Percentiles rank a stretch among this genome's conserved stretches.
These are phyloP conservation scores for Hyaloperonospora arabidopsidis DNA, from an alignment of 352 stramenopile species.

Conservation along the genomic window DNA sequence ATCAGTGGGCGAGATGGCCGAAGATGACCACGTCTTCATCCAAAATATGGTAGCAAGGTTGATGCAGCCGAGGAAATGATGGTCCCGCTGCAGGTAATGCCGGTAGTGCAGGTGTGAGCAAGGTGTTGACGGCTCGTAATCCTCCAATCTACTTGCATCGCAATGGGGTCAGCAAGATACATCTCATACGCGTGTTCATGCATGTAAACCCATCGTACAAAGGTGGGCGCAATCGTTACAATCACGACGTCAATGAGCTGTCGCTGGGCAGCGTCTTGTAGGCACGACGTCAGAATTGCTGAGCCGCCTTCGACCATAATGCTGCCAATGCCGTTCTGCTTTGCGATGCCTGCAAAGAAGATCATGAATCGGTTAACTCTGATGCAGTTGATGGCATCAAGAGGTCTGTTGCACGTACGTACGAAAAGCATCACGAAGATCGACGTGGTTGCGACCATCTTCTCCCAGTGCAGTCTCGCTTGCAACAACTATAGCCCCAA, in stretches of 20 bases:
- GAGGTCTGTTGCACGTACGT: background rate
- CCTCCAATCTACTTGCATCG: constrained; percentile 42
- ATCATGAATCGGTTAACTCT: background rate
- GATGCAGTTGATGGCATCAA: too few relatives aligned
- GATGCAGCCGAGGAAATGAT: constrained; percentile 29
- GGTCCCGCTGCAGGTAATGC: background rate
- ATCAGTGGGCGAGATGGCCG: constrained; percentile 21
- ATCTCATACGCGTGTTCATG: background rate
- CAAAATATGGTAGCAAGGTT: constrained; percentile 29
- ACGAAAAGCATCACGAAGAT: constrained; percentile 61
- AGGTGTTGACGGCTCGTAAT: constrained; percentile 34
- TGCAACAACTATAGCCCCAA: constrained; percentile 38
- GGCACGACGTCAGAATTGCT: constrained; percentile 63
- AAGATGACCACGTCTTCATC: constrained; percentile 46
- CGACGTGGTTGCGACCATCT: constrained; percentile 28
- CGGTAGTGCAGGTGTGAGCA: constrained; percentile 12
- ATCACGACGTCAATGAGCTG: constrained; percentile 63
- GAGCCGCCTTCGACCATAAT: constrained; percentile 83
- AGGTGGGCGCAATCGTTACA: constrained; percentile 72
- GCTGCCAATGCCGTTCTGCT: constrained; percentile 37
- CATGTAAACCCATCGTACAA: constrained; percentile 34
- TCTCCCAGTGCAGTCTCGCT: constrained; percentile 22
- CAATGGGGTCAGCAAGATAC: constrained; percentile 3
- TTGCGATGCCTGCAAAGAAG: constrained; percentile 27
- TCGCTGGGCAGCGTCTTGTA: constrained; percentile 27